Percentiles rank a stretch among this genome's conserved stretches.
Conservation (phyloP, 768 basidiomycete genomes). For the Russula sp. region DNA sequence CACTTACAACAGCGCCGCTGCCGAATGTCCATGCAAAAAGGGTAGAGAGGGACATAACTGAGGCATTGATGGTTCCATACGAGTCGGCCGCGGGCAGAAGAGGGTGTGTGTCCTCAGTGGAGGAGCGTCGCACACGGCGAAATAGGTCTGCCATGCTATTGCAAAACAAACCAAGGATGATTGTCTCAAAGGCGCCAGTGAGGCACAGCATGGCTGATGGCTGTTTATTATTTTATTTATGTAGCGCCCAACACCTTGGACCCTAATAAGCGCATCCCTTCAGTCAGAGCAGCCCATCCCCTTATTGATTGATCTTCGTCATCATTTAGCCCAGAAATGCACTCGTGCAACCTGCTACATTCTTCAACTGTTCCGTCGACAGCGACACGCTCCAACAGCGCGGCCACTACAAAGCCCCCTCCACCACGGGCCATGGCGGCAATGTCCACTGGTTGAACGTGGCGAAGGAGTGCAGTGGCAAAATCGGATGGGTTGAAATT, state of each 20-base stretch:
- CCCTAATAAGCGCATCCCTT: conserved; percentile 16
- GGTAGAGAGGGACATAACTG: background rate
- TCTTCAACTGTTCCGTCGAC: conserved; percentile 16
- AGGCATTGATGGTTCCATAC: background rate
- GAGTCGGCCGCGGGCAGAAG: conserved; percentile 22
- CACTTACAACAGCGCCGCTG: conserved; percentile 9
- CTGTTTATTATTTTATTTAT: conserved; percentile 6
- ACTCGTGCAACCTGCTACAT: conserved; percentile 3
- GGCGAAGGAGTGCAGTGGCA: conserved; percentile 53
- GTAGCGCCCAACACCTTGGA: background rate
- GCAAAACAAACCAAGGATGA: background rate
- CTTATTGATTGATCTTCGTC: conserved; percentile 9
- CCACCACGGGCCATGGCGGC: conserved; percentile 56
- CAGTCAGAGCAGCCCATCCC: conserved; percentile 16
- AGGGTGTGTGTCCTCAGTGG: conserved; percentile 1
- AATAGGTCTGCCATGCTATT: background rate
- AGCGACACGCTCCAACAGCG: conserved; percentile 58
- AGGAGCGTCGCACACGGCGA: background rate
- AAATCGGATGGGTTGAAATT: conserved; percentile 60
- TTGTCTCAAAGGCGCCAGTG: background rate
- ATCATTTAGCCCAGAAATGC: conserved; percentile 12
- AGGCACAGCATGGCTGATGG: background rate
- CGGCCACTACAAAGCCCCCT: conserved; percentile 75
- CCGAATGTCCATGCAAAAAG: conserved; percentile 37
- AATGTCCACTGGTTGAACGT: conserved; percentile 51